Evolutionary conservation across 1,139 yeast species (phyloP), one percentile per base, ranked within the genome.

Genomic region (Starmera stellimalicola): DNA sequence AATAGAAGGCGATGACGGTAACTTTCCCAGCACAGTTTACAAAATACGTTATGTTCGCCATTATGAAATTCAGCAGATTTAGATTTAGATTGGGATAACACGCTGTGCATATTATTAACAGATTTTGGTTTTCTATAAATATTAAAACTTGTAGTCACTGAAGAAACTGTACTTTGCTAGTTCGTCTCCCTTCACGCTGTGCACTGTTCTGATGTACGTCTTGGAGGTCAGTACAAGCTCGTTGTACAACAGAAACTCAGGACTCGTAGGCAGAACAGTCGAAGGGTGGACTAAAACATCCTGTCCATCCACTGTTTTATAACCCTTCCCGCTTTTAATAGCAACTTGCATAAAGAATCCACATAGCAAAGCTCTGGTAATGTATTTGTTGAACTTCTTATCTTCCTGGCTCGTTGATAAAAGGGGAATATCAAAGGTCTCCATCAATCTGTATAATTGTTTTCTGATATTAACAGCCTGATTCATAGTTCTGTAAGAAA

Each of bases 301-400:
- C 62, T 91, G 98, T 57, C 88, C 87, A 58, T 91, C 98, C 34
- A 88, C 81, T 0, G 98, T 91, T 45, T 82, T 70, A 57, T 80
- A 91, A 16, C 80, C 87, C 52, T 74, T 78, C 29, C 81, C 79
- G 37, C 80, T 71, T 63, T 74, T 73, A 63, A 88, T 88, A 29
- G 97, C 98, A 34, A 83, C 95, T 63, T 91, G 98, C 97, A 91
- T 88, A 65, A 91, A 91, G 57, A 87, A 88, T 2, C 98, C 99
- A n/a, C 87, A 75, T 7, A 85, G 72, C 37, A 91, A 63, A 0
- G 98, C 95, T 57, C 81, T 80, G 40, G 94, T 72, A 44, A 91
- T 78, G 49, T 84, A 81, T 44, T 70, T 75, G 57, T 73, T 72
- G 57, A 80, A 87, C 37, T 62, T 63, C 34, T 75, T 74, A 56